Evolutionary conservation across 768 basidiomycete genomes (phyloP).

Genomic region (Boletus edulis): DNA sequence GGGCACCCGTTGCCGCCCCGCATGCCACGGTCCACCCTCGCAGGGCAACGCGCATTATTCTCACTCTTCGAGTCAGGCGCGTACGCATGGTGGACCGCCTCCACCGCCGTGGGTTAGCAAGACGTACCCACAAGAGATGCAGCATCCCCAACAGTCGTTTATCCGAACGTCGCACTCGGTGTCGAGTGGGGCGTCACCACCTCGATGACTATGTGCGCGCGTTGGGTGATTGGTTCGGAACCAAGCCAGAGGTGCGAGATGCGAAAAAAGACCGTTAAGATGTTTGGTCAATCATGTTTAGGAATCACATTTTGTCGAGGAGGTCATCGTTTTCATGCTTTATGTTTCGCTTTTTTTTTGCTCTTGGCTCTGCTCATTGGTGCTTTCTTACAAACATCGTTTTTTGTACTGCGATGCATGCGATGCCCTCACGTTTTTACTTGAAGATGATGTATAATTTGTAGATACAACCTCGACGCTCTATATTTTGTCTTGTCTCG

Average conservation of each 20-base stretch:
- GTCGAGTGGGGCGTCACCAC: conserved; percentile 37
- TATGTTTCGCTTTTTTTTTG: background rate
- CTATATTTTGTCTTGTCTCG: too few species aligned
- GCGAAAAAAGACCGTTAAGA: background rate
- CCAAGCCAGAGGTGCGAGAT: too few species aligned
- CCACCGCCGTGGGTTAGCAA: conserved; percentile 26
- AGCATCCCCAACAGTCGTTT: conserved; percentile 45
- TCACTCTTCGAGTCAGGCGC: conserved; percentile 3
- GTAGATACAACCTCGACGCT: background rate
- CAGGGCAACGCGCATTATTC: conserved; percentile 10
- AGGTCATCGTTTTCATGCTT: background rate
- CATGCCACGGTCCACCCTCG: conserved; percentile 7
- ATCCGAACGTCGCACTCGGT: conserved; percentile 44
- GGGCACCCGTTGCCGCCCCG: conserved; percentile 7
- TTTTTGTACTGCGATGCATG: background rate
- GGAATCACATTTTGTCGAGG: background rate
- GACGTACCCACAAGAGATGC: conserved; percentile 22
- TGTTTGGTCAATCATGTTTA: background rate
- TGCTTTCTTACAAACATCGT: background rate
- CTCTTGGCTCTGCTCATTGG: background rate
- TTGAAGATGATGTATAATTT: background rate
- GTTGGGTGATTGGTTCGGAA: background rate
- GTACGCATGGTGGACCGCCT: conserved; percentile 20
- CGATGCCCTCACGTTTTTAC: background rate
- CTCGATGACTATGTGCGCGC: background rate